Evolutionary conservation across 768 basidiomycete genomes (phyloP).

Genomic region (Mycena vitilis): DNA sequence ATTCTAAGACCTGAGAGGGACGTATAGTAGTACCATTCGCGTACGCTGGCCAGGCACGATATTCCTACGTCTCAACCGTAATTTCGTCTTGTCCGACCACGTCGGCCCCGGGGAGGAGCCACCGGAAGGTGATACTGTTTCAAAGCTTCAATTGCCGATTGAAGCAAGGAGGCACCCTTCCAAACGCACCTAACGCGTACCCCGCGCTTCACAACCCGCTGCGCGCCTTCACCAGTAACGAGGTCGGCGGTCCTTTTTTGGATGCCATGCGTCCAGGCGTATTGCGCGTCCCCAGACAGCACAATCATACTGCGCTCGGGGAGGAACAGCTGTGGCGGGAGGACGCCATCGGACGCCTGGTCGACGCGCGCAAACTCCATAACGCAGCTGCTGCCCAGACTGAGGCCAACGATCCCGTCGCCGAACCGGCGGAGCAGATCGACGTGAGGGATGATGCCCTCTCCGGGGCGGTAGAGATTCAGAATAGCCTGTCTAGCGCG

Average conservation of each 20-base stretch:
- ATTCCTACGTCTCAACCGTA: not conserved
- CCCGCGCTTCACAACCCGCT: slow-evolving; percentile 60
- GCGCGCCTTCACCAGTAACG: slow-evolving; percentile 50
- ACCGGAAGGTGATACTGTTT: slow-evolving; percentile 84
- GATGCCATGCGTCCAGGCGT: slow-evolving; percentile 92
- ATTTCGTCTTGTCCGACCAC: slow-evolving; percentile 61
- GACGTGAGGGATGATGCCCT: slow-evolving; percentile 90
- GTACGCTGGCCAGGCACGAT: not conserved
- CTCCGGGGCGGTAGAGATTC: slow-evolving; percentile 89
- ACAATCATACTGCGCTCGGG: slow-evolving; percentile 82
- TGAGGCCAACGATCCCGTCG: slow-evolving; percentile 91
- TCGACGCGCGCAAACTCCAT: slow-evolving; percentile 72
- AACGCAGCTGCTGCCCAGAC: slow-evolving; percentile 80
- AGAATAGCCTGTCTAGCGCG: slow-evolving; percentile 86
- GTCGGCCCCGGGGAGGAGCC: slow-evolving; percentile 88
- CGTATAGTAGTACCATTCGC: too few relatives aligned
- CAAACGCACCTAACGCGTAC: slow-evolving; percentile 64
- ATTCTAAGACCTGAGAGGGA: too few relatives aligned
- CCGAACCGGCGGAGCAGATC: slow-evolving; percentile 87
- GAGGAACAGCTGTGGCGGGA: slow-evolving; percentile 64
- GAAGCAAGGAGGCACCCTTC: too few relatives aligned
- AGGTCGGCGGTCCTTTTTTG: slow-evolving; percentile 68
- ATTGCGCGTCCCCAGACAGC: slow-evolving; percentile 84
- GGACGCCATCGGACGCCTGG: slow-evolving; percentile 30
- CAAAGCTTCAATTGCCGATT: too few relatives aligned